Evolutionary conservation across 1,284 basidiomycete genomes (phyloP).

Genomic region (Rhodotorula sp.): DNA sequence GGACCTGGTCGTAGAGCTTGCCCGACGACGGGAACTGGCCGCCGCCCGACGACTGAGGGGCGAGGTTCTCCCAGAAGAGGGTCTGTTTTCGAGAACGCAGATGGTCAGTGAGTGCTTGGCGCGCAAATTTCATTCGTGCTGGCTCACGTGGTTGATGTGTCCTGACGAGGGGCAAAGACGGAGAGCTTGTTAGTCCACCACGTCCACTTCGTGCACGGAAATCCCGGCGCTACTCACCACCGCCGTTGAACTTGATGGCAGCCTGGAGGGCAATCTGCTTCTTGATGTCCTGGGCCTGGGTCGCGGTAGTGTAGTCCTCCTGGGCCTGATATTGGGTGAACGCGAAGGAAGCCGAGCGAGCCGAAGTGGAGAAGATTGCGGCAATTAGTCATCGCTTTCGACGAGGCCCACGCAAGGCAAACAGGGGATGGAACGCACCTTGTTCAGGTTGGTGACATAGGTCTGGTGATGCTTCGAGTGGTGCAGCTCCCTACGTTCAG

Average conservation of each 20-base stretch:
- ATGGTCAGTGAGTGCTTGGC: neutral
- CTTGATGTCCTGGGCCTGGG: conserved; percentile 63
- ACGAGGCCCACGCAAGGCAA: neutral
- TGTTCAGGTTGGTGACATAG: conserved; percentile 39
- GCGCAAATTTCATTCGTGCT: too few relatives aligned
- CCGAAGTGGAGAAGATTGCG: neutral
- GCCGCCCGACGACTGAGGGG: conserved; percentile 62
- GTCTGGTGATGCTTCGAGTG: conserved; percentile 83
- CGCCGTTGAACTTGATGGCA: conserved; percentile 88
- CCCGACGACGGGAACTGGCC: conserved; percentile 53
- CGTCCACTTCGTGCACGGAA: neutral
- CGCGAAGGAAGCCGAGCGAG: neutral
- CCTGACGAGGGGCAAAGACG: conserved; percentile 7
- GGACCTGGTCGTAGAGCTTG: conserved; percentile 74
- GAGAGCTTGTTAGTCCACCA: neutral
- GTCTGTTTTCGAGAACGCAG: conserved; percentile 60
- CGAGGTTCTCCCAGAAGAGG: conserved; percentile 97
- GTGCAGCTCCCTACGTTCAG: conserved; percentile 63
- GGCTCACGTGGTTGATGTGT: conserved; percentile 38
- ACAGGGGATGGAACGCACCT: conserved; percentile 7
- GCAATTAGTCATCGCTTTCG: conserved; percentile 19
- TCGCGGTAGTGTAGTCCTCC: conserved; percentile 73
- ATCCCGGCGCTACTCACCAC: conserved; percentile 57
- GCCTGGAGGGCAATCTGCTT: conserved; percentile 80
- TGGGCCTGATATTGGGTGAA: conserved; percentile 56